A percentile compares a stretch with the other conserved stretches of the same genome.
phyloP scores from a whole-genome alignment of 352 stramenopile genomes.

The Phytopythium oedochilum region DNA sequence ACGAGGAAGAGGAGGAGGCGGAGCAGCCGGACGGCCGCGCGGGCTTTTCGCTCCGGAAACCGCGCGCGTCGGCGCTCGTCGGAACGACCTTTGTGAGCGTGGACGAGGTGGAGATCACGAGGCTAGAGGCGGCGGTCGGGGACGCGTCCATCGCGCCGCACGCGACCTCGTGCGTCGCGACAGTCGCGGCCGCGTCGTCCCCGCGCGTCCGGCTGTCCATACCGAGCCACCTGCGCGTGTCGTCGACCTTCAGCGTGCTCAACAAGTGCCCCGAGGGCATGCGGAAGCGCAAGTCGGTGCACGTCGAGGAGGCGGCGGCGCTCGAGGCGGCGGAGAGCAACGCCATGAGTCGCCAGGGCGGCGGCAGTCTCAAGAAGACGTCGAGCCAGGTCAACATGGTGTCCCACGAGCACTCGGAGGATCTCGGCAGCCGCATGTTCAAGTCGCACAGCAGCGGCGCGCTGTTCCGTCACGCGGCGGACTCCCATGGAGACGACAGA shows the following conservation, averaged over 20 bases:
- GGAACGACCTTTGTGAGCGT: conserved; percentile 34
- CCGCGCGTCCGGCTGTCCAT: conserved; percentile 40
- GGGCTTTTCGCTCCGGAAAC: background rate
- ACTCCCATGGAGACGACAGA: conserved; percentile 11
- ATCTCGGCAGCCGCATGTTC: conserved; percentile 10
- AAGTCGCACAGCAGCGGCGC: conserved; percentile 18
- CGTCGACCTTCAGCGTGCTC: conserved; percentile 54
- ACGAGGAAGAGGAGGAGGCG: conserved; percentile 14
- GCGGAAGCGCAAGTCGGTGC: conserved; percentile 71
- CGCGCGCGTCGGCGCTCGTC: background rate
- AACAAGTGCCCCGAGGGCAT: conserved; percentile 65
- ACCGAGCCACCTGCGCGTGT: conserved; percentile 41
- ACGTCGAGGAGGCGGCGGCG: conserved; percentile 35
- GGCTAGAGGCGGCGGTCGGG: conserved; percentile 23
- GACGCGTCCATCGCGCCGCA: background rate
- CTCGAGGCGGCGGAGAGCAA: background rate
- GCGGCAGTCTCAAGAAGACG: conserved; percentile 54
- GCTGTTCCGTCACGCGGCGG: too few relatives aligned
- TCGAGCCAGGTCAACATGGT: conserved; percentile 67
- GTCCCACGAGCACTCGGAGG: conserved; percentile 9
- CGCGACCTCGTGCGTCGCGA: conserved; percentile 9
- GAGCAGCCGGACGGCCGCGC: too few relatives aligned
- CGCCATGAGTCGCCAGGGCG: conserved; percentile 5
- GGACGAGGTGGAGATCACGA: conserved; percentile 59
- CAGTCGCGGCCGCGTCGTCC: conserved; percentile 13